Base-by-base conservation (phyloP, 1,139 yeast species). In the Pichiaceae sp. region DNA sequence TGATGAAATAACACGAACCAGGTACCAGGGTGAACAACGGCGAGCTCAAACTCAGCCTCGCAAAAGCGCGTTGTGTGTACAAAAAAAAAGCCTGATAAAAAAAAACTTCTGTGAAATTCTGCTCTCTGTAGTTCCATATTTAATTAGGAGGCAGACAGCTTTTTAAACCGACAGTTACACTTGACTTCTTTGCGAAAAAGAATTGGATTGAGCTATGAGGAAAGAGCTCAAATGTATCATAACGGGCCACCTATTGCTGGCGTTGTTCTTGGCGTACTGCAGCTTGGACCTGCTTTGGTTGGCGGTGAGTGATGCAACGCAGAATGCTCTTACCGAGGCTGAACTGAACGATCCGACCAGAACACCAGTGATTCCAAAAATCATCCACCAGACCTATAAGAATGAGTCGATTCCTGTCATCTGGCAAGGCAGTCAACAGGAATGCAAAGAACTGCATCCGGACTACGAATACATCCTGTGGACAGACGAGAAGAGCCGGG, bases 331-430 rank as follows among this genome's bases (percentile, higher is more conserved):
- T 34, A 57, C 72, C 17, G 73, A 71, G 40, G 62, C 66, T 25
- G 93, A 83, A 46, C 58, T 82, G 40, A 53, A 59, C 27, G 66
- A 62, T 25, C 3, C 36, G 1, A 21, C 21, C 8, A 42, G 48
- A 16, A 62, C 62, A 45, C 75, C 75, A 11, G 53, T 78, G 34
- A 84, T 87, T 35, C 97, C 97, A 29, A 84, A 82, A 53, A 86
- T 87, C 55, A 86, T 87, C 40, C 97, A 87, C 56, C 97, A 87
- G 60, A 87, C 96, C 14, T 87, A 87, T 62, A 87, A 85, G 58
- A 80, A 83, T 20, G 71, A 64, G 17, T 71, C 76, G 19, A 73
- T 87, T 20, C 97, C 96, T 2, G 85, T 76, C 33, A 66, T 73
- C 39, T 87, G 97, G 97, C 63, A 64, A 47, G 70, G 70, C 2